Conservation (phyloP, 306 rosid species). For the Trifolium repens region DNA sequence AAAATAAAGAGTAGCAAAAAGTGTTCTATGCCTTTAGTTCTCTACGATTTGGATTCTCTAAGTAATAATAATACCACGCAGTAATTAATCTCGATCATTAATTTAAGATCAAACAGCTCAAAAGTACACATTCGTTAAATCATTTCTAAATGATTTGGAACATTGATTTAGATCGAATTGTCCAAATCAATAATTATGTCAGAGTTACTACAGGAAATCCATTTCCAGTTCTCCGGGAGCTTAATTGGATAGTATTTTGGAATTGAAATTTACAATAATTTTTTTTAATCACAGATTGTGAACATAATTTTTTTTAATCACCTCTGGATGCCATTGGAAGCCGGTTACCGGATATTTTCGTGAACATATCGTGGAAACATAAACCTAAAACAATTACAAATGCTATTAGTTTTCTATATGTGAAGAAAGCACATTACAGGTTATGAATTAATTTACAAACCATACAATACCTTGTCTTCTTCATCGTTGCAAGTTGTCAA, state of each 20-base stretch:
- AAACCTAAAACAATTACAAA: conserved; percentile 57
- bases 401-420: conserved; percentile 29
- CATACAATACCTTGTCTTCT: conserved; percentile 61
- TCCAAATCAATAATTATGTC: neutral
- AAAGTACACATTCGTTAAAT: neutral
- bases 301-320: conserved; percentile 38
- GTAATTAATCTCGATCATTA: neutral
- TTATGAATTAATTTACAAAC: neutral
- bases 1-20: neutral
- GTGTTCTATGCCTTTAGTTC: neutral
- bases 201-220: neutral
- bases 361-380: conserved; percentile 75
- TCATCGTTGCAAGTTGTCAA: conserved; percentile 71
- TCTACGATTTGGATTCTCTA: neutral
- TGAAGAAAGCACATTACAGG: neutral
- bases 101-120: neutral
- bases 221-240: neutral
- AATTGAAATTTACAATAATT: conserved; percentile 8
- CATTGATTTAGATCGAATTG: neutral
- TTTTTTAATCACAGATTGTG: conserved; percentile 4
- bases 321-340: conserved; percentile 99
- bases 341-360: conserved; percentile 83
- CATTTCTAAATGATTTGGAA: neutral
- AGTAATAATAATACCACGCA: neutral
- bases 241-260: neutral